These are phyloP conservation scores for Geotrichum fermentans DNA, from an alignment of 1,139 yeast genomes.

Conservation along the genomic window DNA sequence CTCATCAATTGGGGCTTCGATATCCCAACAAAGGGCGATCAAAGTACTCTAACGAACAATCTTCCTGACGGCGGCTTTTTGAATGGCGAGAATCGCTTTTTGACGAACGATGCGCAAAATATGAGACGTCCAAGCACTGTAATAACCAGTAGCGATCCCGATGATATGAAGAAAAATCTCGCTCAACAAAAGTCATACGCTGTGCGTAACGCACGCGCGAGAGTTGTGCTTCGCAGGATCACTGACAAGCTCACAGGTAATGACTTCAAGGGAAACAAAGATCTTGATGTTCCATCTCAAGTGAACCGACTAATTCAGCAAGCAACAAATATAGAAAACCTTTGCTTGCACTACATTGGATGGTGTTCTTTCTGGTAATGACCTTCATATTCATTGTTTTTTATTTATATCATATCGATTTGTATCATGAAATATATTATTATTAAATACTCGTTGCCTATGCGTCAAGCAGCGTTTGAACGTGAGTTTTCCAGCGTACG, in stretches of 20 bases:
- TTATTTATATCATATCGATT: background rate
- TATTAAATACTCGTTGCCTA: background rate
- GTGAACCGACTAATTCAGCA: slow-evolving; percentile 92
- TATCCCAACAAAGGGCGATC: slow-evolving; percentile 73
- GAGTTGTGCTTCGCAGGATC: slow-evolving; percentile 81
- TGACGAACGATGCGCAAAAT: background rate
- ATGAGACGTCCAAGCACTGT: slow-evolving; percentile 13
- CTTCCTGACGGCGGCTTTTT: slow-evolving; percentile 14
- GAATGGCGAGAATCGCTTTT: slow-evolving; percentile 6
- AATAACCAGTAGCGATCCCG: slow-evolving; percentile 3
- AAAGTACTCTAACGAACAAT: slow-evolving; percentile 27
- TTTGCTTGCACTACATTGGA: slow-evolving; percentile 95
- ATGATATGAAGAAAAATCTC: slow-evolving; percentile 11
- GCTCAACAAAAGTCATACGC: slow-evolving; percentile 52
- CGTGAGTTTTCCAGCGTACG: slow-evolving; percentile 7
- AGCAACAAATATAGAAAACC: slow-evolving; percentile 92
- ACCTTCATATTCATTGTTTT: background rate
- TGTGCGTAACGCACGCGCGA: slow-evolving; percentile 84
- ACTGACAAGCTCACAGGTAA: slow-evolving; percentile 92
- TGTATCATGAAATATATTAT: background rate
- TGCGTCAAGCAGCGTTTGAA: background rate
- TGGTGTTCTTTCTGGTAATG: slow-evolving; percentile 97
- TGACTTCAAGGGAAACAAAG: slow-evolving; percentile 70
- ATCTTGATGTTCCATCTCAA: slow-evolving; percentile 78
- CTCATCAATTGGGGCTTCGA: slow-evolving; percentile 98